phyloP scores from a whole-genome alignment of 306 rosid genomes.

The Lathyrus oleraceus region DNA sequence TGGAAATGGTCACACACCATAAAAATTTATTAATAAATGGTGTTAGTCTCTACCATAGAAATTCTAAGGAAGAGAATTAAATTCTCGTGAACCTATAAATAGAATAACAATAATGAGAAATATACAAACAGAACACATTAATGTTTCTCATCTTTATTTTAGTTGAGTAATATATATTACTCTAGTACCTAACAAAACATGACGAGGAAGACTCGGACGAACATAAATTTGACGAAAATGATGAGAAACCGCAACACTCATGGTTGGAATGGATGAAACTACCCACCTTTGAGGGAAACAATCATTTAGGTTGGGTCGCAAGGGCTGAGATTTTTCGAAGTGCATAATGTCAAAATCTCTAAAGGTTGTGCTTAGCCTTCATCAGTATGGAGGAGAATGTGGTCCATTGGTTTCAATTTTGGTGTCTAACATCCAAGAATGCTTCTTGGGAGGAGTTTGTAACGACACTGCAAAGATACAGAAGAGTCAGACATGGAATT shows the following conservation, averaged over 20 bases:
- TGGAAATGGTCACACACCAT: no score
- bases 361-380: not conserved
- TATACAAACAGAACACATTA: no score
- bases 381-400: not conserved
- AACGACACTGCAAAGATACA: not conserved
- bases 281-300: not conserved
- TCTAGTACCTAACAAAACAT: no score
- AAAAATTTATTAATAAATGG: no score
- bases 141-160: no score
- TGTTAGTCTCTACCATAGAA: no score
- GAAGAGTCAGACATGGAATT: not conserved
- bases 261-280: not conserved
- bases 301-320: not conserved
- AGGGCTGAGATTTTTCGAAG: not conserved
- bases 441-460: not conserved
- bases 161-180: no score
- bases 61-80: no score
- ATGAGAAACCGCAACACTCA: not conserved
- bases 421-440: not conserved
- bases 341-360: not conserved
- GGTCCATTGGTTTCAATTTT: not conserved
- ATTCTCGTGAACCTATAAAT: no score
- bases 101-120: no score
- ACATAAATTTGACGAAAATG: not conserved
- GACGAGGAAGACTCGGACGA: not conserved